Percentiles rank a stretch among this genome's conserved stretches.
These are phyloP conservation scores for Hemerocallis citrina DNA, from an alignment of 106 monocot species.

Conservation along the genomic window DNA sequence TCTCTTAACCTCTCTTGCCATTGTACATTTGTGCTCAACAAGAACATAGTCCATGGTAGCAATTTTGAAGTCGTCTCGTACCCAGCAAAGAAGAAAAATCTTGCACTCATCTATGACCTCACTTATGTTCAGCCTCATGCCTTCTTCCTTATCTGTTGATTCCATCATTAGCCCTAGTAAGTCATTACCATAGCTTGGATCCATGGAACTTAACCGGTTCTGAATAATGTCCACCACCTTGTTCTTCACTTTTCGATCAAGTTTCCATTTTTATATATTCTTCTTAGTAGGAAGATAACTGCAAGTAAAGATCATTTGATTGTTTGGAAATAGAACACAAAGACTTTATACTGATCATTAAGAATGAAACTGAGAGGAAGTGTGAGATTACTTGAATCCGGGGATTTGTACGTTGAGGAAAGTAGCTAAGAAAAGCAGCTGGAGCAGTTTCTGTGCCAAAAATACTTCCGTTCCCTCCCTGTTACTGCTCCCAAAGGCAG, in stretches of 20 bases:
- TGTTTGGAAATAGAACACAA: neutral
- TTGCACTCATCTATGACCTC: constrained; percentile 77
- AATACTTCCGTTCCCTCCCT: constrained; percentile 46
- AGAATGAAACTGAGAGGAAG: neutral
- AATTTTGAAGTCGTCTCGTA: constrained; percentile 52
- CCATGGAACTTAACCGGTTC: constrained; percentile 15
- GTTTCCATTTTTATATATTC: constrained; percentile 23
- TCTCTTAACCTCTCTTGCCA: constrained; percentile 59
- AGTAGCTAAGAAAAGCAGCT: constrained; percentile 2
- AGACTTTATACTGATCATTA: neutral
- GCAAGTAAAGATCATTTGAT: neutral
- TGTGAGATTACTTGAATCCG: constrained; percentile 20
- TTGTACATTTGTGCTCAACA: constrained; percentile 37
- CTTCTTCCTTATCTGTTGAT: constrained; percentile 10
- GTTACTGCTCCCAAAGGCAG: constrained; percentile 47
- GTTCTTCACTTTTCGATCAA: constrained; percentile 18
- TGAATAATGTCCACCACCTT: constrained; percentile 24
- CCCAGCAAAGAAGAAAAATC: constrained; percentile 66
- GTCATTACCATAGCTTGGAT: constrained; percentile 31
- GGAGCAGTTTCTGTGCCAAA: constrained; percentile 34
- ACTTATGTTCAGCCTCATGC: constrained; percentile 32
- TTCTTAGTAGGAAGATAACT: constrained; percentile 38
- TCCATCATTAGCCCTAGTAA: constrained; percentile 68
- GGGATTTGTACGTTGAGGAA: constrained; percentile 10
- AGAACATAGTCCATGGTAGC: constrained; percentile 59